Percentiles rank a stretch among this genome's conserved stretches.
phyloP scores from a whole-genome alignment of 1,284 basidiomycete genomes.

The Cutaneotrichosporon arboriforme region DNA sequence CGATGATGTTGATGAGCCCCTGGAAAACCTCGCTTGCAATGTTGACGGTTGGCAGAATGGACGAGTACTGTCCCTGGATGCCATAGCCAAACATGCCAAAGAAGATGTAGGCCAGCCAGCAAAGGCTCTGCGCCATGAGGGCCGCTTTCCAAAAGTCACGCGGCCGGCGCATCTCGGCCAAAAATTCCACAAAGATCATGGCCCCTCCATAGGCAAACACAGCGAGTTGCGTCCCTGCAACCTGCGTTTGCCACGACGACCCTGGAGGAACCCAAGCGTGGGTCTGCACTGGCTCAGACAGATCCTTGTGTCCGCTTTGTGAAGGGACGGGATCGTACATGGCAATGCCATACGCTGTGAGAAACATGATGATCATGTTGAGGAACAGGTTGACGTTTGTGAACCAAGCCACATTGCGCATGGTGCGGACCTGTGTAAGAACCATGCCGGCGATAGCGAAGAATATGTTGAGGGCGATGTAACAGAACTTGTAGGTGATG shows the following conservation, averaged over 20 bases:
- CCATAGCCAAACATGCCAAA: conserved; percentile 53
- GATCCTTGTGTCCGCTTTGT: conserved; percentile 45
- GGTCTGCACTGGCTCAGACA: conserved; percentile 51
- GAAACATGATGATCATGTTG: conserved; percentile 9
- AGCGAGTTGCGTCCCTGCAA: conserved; percentile 56
- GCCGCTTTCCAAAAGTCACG: conserved; percentile 69
- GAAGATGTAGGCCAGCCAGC: conserved; percentile 50
- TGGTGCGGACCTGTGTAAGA: conserved; percentile 12
- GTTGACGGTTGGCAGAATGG: conserved; percentile 59
- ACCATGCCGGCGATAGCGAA: conserved; percentile 8
- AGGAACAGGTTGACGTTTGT: conserved; percentile 12
- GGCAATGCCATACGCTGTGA: conserved; percentile 6
- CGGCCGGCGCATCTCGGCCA: conserved; percentile 66
- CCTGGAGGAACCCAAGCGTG: conserved; percentile 47
- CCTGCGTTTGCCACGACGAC: conserved; percentile 47
- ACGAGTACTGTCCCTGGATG: conserved; percentile 59
- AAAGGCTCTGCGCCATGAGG: conserved; percentile 56
- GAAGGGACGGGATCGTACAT: conserved; percentile 48
- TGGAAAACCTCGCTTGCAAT: conserved; percentile 52
- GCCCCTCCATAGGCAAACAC: conserved; percentile 56
- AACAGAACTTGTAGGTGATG: conserved; percentile 14
- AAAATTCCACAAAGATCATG: conserved; percentile 56
- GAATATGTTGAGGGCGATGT: conserved; percentile 7
- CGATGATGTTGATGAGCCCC: conserved; percentile 53
- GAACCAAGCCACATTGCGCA: conserved; percentile 10